phyloP scores from a whole-genome alignment of 2,329 filamentous ascomycete genomes.

The Didymella exigua region DNA sequence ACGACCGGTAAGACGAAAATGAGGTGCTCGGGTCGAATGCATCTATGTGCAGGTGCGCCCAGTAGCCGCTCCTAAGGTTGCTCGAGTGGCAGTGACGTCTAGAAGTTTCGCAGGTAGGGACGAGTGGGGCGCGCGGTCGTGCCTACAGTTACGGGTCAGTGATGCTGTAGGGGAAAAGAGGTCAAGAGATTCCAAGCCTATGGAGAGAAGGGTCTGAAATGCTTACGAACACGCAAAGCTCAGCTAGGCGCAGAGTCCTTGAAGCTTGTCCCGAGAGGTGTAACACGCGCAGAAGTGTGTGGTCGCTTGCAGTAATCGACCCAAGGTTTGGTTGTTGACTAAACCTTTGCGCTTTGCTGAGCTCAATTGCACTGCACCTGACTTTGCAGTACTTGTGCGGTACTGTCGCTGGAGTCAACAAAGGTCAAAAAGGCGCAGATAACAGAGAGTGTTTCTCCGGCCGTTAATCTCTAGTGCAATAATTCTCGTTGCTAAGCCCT shows the following conservation, averaged over 20 bases:
- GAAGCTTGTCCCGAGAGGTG: conserved; percentile 27
- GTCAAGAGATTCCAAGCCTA: conserved; percentile 21
- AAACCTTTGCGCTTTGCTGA: conserved; percentile 3
- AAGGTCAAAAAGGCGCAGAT: conserved; percentile 11
- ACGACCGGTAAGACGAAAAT: conserved; percentile 28
- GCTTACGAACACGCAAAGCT: conserved; percentile 22
- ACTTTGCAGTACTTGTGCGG: conserved; percentile 4
- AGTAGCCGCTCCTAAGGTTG: conserved; percentile 53
- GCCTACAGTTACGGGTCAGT: conserved; percentile 15
- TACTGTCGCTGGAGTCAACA: conserved; percentile 2
- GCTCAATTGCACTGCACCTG: conserved; percentile 28
- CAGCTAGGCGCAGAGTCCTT: conserved; percentile 22
- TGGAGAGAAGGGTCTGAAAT: conserved; percentile 7
- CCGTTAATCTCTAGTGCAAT: conserved; percentile 17
- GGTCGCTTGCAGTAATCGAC: conserved; percentile 9
- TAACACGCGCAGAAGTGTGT: conserved; percentile 9
- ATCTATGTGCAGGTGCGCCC: conserved; percentile 56
- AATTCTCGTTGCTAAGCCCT: conserved; percentile 19
- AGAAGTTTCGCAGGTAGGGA: conserved; percentile 5
- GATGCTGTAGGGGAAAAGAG: conserved; percentile 5
- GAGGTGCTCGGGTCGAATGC: conserved; percentile 41
- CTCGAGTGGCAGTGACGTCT: conserved; percentile 28
- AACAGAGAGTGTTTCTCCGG: conserved; percentile 9
- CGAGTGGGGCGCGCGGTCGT: conserved; percentile 12
- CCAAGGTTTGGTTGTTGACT: conserved; percentile 2